Conservation (phyloP, 805 yeast species). For the Yarrowia hollandica region DNA sequence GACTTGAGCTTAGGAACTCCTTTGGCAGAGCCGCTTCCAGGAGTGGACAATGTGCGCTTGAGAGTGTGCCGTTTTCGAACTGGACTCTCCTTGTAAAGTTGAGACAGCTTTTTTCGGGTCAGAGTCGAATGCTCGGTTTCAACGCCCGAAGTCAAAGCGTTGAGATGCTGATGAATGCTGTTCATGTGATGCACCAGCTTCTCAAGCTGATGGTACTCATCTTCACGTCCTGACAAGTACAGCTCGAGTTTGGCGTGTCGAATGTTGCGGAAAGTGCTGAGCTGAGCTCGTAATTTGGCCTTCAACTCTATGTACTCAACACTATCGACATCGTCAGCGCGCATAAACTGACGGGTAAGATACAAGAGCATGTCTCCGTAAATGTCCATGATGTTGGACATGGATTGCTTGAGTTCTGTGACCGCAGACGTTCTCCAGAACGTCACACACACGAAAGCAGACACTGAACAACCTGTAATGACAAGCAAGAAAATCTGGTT, state of each 20-base stretch:
- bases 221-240: constrained; percentile 53
- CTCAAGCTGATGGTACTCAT: constrained; percentile 50
- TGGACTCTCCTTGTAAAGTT: neutral
- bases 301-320: constrained; percentile 43
- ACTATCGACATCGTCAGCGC: constrained; percentile 47
- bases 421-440: constrained; percentile 66
- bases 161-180: constrained; percentile 23
- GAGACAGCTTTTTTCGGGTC: constrained; percentile 8
- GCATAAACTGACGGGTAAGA: constrained; percentile 51
- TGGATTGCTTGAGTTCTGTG: constrained; percentile 45
- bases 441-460: constrained; percentile 60
- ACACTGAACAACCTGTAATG: constrained; percentile 56
- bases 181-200: constrained; percentile 45
- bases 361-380: constrained; percentile 53
- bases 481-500: constrained; percentile 59
- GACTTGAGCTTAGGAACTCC: neutral
- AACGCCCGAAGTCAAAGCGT: constrained; percentile 19
- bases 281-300: constrained; percentile 42
- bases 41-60: neutral
- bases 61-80: neutral
- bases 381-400: constrained; percentile 54
- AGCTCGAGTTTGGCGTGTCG: constrained; percentile 68
- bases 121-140: constrained; percentile 12
- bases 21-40: neutral
- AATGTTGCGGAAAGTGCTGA: constrained; percentile 44